Evolutionary conservation across 805 yeast genomes (phyloP), one percentile per base, ranked within the genome.

Genomic region (Metschnikowia arizonensis): DNA sequence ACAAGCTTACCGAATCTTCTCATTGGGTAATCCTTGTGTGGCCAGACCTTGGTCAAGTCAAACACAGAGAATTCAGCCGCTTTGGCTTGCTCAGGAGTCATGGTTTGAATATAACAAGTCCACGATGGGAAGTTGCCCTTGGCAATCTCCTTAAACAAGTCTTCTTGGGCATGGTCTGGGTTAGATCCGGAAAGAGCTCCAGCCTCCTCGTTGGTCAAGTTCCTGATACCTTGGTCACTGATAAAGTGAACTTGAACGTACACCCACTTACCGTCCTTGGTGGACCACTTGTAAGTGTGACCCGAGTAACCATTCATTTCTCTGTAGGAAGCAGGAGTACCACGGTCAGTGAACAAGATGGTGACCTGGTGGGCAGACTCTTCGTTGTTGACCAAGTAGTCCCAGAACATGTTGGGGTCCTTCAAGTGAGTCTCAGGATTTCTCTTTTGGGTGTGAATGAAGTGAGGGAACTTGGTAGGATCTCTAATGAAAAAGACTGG

Each of bases 21-120:
- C 70, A 88, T 68, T 60, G 97, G 96, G 76, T 81, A 88, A 46
- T 88, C 83, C 56, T 69, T 72, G 62, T 88, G 95, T 29, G 96
- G 88, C 97, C 97, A 88, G 45, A 86, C 85, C 73, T 89, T 89
- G 52, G 97, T 88, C 65, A 88, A 75, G 68, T 88, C 97, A 62
- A 86, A 88, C 36, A 89, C 90, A 5, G 91, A 84, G 69, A 85
- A 88, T 61, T 84, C 83, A 40, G 78, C 78, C 49, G 79, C 67
- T 65, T 83, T 77, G 49, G 95, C 88, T 67, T 88, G 82, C 56
- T 81, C 86, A 50, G 79, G 78, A 29, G 95, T 85, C 96, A 88
- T 88, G 36, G 87, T 78, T 73, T 88, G 96, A 44, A 88, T 68
- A 67, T 84, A 87, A 50, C 79, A 80, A 30, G 90, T 86, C 96